phyloP scores from a whole-genome alignment of 202 grass and related monocot genomes.

The Hordeum pubiflorum region DNA sequence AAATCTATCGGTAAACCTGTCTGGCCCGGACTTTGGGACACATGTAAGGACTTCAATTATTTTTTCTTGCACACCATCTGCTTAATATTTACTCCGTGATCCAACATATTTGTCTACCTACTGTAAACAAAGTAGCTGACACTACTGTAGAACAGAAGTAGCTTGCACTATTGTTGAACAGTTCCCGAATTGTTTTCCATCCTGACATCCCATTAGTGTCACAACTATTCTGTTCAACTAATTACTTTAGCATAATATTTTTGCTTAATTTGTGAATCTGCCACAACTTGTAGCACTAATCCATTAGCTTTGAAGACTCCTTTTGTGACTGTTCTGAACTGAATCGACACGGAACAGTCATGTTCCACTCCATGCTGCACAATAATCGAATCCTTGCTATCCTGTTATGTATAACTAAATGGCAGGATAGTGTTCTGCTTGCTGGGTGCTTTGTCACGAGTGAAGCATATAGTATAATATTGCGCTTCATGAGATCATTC shows the following conservation, averaged over 20 bases:
- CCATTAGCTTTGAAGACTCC: too few species aligned
- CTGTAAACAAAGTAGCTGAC: not conserved
- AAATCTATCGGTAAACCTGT: conserved; percentile 82
- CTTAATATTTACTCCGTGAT: not conserved
- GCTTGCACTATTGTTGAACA: not conserved
- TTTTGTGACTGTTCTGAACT: not conserved
- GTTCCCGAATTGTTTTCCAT: not conserved
- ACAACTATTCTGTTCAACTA: not conserved
- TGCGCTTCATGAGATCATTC: not conserved
- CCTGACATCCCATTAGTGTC: not conserved
- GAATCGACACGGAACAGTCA: too few species aligned
- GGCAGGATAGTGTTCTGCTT: too few species aligned
- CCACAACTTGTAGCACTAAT: not conserved
- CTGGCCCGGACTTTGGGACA: conserved; percentile 69
- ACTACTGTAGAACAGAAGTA: not conserved
- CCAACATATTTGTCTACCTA: not conserved
- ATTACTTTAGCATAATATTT: not conserved
- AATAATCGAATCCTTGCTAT: not conserved
- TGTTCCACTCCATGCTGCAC: not conserved
- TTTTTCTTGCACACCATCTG: not conserved
- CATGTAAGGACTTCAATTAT: conserved; percentile 48
- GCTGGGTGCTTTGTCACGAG: too few species aligned
- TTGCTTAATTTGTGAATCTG: not conserved
- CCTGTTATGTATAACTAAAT: not conserved
- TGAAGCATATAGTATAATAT: not conserved